Evolutionary conservation across 257 asterid genomes (phyloP).

Genomic region (Avicennia marina): DNA sequence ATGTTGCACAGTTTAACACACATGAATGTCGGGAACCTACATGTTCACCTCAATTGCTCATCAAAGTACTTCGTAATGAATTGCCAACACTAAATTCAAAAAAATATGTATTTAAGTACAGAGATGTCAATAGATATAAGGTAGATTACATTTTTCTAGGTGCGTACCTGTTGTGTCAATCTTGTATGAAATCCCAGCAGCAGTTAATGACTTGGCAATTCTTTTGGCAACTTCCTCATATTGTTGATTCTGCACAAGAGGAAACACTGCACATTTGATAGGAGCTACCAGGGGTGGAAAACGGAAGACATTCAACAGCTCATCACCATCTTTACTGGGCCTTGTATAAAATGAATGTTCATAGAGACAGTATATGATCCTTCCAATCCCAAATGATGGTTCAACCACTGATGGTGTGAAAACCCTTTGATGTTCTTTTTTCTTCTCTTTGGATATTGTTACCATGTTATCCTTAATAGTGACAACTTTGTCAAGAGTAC

Average conservation of each 20-base stretch:
- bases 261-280: conserved; percentile 77
- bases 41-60: neutral
- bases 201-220: conserved; percentile 47
- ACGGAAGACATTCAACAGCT: conserved; percentile 60
- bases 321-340: conserved; percentile 67
- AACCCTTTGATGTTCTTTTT: conserved; percentile 67
- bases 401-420: conserved; percentile 81
- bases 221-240: conserved; percentile 50
- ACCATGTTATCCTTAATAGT: conserved; percentile 59
- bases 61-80: neutral
- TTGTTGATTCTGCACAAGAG: conserved; percentile 62
- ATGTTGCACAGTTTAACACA: neutral
- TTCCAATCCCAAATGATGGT: conserved; percentile 83
- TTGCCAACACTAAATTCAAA: too few species aligned
- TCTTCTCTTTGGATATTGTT: conserved; percentile 49
- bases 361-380: conserved; percentile 69
- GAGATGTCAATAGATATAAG: neutral
- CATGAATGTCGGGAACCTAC: neutral
- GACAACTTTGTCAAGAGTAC: conserved; percentile 52
- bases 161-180: conserved; percentile 70
- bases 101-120: too few species aligned
- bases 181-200: conserved; percentile 59
- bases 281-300: conserved; percentile 73
- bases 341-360: conserved; percentile 73
- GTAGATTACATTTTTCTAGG: neutral